phyloP scores from a whole-genome alignment of 495 filamentous ascomycete genomes.

The Gamarada debralockiae region DNA sequence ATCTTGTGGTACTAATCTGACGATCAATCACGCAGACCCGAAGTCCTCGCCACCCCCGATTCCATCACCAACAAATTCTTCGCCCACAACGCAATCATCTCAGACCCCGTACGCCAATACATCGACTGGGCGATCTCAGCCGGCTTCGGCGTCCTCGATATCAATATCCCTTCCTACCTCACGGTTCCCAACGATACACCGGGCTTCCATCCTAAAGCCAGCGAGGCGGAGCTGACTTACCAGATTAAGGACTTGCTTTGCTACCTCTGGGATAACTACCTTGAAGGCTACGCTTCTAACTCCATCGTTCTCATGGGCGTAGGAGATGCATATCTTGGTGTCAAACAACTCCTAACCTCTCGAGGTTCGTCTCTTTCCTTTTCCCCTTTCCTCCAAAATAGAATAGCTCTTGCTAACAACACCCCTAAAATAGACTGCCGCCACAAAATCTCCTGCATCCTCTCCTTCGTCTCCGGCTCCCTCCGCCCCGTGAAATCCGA shows the following conservation, averaged over 20 bases:
- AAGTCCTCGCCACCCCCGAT: constrained; percentile 64
- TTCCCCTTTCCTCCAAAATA: not conserved
- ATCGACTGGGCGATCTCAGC: constrained; percentile 73
- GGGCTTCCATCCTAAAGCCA: constrained; percentile 17
- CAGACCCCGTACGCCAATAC: constrained; percentile 55
- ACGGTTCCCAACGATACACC: constrained; percentile 23
- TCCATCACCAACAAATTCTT: constrained; percentile 65
- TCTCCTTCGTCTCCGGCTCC: constrained; percentile 58
- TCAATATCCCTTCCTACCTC: constrained; percentile 69
- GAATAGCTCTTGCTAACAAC: not conserved
- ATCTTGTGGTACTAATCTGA: constrained; percentile 12
- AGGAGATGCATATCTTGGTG: constrained; percentile 68
- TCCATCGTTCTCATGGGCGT: constrained; percentile 82
- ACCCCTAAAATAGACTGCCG: constrained; percentile 34
- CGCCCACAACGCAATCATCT: constrained; percentile 75
- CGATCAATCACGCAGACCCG: constrained; percentile 53
- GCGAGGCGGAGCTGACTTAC: constrained; percentile 23
- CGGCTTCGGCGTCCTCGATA: constrained; percentile 78
- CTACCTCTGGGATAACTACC: constrained; percentile 97
- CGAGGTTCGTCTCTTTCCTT: constrained; percentile 45
- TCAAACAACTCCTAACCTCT: constrained; percentile 65
- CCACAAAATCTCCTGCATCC: constrained; percentile 39
- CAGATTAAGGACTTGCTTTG: constrained; percentile 71
- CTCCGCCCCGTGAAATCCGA: constrained; percentile 64
- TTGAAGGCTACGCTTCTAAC: constrained; percentile 69